phyloP scores from a whole-genome alignment of 805 yeast species.

The Saccharomyces mikatae region DNA sequence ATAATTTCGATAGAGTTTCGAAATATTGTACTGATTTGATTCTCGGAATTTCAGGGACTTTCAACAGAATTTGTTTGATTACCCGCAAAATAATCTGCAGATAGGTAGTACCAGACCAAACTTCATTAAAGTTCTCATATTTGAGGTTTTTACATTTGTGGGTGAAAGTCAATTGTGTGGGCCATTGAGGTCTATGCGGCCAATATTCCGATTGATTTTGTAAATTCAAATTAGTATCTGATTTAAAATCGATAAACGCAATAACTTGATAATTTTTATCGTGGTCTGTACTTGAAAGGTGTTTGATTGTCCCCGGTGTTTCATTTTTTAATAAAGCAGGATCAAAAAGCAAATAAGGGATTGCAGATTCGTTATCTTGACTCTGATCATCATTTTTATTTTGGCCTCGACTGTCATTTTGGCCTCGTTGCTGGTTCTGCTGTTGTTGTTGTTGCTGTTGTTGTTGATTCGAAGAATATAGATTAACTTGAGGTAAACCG shows the following conservation, averaged over 20 bases:
- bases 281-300: background rate
- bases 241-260: background rate
- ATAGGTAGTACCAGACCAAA: conserved; percentile 24
- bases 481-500: background rate
- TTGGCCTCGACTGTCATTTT: conserved; percentile 1
- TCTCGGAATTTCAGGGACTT: conserved; percentile 21
- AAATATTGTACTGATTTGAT: conserved; percentile 21
- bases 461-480: background rate
- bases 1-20: background rate
- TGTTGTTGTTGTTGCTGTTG: background rate
- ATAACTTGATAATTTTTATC: background rate
- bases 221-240: background rate
- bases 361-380: background rate
- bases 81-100: conserved; percentile 15
- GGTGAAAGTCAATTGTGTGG: conserved; percentile 21
- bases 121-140: conserved; percentile 7
- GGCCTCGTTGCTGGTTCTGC: background rate
- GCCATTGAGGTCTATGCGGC: conserved; percentile 20
- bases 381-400: conserved; percentile 6
- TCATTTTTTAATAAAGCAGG: background rate
- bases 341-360: background rate
- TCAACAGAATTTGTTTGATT: conserved; percentile 12
- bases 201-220: background rate
- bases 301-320: background rate
- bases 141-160: conserved; percentile 17